Evolutionary conservation across 2,329 filamentous ascomycete genomes (phyloP).

Genomic region (Truncatella angustata): DNA sequence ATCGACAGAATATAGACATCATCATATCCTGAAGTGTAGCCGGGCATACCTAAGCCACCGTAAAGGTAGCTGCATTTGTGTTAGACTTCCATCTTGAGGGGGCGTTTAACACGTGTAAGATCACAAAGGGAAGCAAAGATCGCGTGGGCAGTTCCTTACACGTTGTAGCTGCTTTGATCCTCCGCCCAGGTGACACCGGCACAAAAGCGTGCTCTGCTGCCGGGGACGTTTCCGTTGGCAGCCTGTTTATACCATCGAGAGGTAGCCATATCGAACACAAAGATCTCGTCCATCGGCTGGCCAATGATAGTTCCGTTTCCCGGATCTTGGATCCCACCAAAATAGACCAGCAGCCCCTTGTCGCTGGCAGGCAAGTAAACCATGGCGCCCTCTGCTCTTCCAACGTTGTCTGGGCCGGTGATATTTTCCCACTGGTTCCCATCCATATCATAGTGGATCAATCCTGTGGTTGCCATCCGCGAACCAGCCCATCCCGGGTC

Average conservation of each 20-base stretch:
- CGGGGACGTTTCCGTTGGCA: slow-evolving; percentile 52
- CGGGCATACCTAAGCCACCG: slow-evolving; percentile 51
- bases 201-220: slow-evolving; percentile 56
- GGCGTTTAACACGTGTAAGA: too few species aligned
- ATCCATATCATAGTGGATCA: slow-evolving; percentile 58
- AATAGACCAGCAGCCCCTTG: slow-evolving; percentile 58
- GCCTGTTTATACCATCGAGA: slow-evolving; percentile 60
- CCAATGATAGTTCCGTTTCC: slow-evolving; percentile 45
- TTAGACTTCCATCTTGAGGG: too few species aligned
- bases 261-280: slow-evolving; percentile 59
- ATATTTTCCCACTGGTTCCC: slow-evolving; percentile 49
- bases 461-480: slow-evolving; percentile 45
- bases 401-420: slow-evolving; percentile 50
- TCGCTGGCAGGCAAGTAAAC: slow-evolving; percentile 60
- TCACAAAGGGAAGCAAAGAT: background rate
- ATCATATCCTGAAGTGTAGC: slow-evolving; percentile 51
- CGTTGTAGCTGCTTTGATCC: slow-evolving; percentile 63
- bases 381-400: slow-evolving; percentile 59
- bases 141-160: slow-evolving; percentile 40
- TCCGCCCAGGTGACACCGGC: slow-evolving; percentile 58
- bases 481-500: slow-evolving; percentile 48
- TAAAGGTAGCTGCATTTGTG: slow-evolving; percentile 54
- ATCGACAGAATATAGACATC: slow-evolving; percentile 62
- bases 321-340: slow-evolving; percentile 55
- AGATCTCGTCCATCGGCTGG: slow-evolving; percentile 48